Conservation (phyloP, 306 rosid species). For the Rosa lucieae region DNA sequence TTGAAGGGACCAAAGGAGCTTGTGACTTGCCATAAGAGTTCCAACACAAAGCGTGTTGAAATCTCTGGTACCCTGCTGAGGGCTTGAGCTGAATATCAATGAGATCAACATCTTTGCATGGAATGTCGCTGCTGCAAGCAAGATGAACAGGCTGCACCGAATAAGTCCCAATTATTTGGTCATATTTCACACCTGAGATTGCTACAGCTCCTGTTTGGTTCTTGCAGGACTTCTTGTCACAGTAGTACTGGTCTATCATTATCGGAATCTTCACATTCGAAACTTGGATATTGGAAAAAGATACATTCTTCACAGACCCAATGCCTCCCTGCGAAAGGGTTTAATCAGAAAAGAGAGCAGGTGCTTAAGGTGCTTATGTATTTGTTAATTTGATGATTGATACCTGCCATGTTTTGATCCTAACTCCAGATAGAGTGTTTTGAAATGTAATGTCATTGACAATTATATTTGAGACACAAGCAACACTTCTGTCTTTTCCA, state of each 20-base stretch:
- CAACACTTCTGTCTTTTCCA: slow-evolving; percentile 67
- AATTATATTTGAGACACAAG: slow-evolving; percentile 80
- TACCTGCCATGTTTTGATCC: slow-evolving; percentile 99
- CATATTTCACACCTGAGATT: slow-evolving; percentile 60
- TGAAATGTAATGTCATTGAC: slow-evolving; percentile 66
- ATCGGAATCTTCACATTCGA: slow-evolving; percentile 69
- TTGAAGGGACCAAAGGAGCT: slow-evolving; percentile 62
- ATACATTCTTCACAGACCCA: slow-evolving; percentile 84
- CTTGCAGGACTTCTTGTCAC: slow-evolving; percentile 78
- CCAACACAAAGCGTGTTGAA: slow-evolving; percentile 54
- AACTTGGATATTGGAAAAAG: slow-evolving; percentile 75
- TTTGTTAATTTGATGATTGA: background rate
- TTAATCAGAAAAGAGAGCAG: background rate
- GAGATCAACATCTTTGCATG: slow-evolving; percentile 77
- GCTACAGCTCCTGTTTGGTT: slow-evolving; percentile 65
- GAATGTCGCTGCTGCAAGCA: slow-evolving; percentile 72
- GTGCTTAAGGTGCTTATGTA: background rate
- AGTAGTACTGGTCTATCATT: slow-evolving; percentile 79
- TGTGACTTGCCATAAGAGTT: slow-evolving; percentile 79
- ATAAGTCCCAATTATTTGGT: slow-evolving; percentile 59
- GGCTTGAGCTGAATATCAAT: slow-evolving; percentile 68
- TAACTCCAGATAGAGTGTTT: slow-evolving; percentile 75
- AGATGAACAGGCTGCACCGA: slow-evolving; percentile 62
- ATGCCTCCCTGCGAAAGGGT: slow-evolving; percentile 67
- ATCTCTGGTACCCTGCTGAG: slow-evolving; percentile 26